phyloP scores from a whole-genome alignment of 768 basidiomycete genomes.

The Auricularia auricula-judae region DNA sequence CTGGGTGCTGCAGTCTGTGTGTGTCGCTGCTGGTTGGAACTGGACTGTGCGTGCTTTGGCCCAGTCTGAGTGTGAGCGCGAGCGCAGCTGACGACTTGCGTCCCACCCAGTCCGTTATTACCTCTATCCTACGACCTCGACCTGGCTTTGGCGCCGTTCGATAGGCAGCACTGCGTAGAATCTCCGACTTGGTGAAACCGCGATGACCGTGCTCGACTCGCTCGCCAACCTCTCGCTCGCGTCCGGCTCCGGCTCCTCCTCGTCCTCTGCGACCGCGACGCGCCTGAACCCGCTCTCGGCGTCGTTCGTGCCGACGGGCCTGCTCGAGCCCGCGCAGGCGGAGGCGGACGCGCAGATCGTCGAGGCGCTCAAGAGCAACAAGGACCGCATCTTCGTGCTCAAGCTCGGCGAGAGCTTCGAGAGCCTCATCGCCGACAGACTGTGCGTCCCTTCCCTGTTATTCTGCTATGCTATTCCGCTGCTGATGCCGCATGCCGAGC shows the following conservation, averaged over 20 bases:
- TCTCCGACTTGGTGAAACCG: background rate
- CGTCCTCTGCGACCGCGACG: background rate
- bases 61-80: too few species aligned
- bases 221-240: background rate
- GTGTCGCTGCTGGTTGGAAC: too few species aligned
- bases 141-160: too few species aligned
- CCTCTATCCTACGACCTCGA: too few species aligned
- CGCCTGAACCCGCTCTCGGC: background rate
- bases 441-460: slow-evolving; percentile 32
- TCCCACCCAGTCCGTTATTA: too few species aligned
- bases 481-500: too few species aligned
- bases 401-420: slow-evolving; percentile 87
- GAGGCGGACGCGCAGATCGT: slow-evolving; percentile 73
- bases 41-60: too few species aligned
- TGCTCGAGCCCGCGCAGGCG: slow-evolving; percentile 5
- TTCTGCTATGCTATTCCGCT: background rate
- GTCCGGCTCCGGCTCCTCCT: background rate
- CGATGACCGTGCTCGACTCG: background rate
- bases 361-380: slow-evolving; percentile 69
- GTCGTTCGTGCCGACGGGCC: background rate
- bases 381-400: slow-evolving; percentile 78
- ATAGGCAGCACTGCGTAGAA: background rate
- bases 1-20: too few species aligned
- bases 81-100: too few species aligned
- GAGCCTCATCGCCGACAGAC: slow-evolving; percentile 60